A percentile compares a stretch with the other conserved stretches of the same genome.
Conservation (phyloP, 2,329 filamentous ascomycete genomes). For the Botrytis hyacinthi region DNA sequence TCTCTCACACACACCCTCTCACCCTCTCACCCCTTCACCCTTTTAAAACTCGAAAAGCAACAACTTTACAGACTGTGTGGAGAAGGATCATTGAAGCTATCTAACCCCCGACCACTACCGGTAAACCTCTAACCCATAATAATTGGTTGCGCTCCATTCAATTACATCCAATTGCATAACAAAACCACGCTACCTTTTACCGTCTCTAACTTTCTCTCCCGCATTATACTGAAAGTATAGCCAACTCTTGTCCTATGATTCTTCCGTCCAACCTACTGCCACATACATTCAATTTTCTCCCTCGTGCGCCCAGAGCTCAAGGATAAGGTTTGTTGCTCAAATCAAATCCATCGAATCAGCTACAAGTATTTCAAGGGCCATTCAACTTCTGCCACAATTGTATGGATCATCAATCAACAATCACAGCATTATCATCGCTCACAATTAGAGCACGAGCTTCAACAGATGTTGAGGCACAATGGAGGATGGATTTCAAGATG, state of each 20-base stretch:
- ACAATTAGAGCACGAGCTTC: conserved; percentile 17
- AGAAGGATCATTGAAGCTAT: conserved; percentile 2
- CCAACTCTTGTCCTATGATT: conserved; percentile 6
- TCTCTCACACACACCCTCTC: not conserved
- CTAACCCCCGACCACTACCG: not conserved
- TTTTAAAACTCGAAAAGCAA: conserved; percentile 14
- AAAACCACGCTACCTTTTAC: not conserved
- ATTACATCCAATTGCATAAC: conserved; percentile 14
- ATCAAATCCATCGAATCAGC: conserved; percentile 16
- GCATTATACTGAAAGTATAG: conserved; percentile 9
- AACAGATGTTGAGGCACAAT: conserved; percentile 37
- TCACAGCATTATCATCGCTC: conserved; percentile 18
- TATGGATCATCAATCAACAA: conserved; percentile 22
- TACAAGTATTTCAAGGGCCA: conserved; percentile 12
- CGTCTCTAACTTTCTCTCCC: not conserved
- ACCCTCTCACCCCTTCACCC: not conserved
- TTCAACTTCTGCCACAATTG: conserved; percentile 23
- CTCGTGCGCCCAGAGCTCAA: conserved; percentile 15
- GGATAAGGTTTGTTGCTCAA: conserved; percentile 19
- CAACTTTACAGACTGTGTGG: not conserved
- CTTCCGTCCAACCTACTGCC: conserved; percentile 5
- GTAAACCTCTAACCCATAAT: conserved; percentile 13
- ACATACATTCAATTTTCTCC: conserved; percentile 6
- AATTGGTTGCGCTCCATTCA: not conserved
- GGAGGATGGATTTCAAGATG: conserved; percentile 37